phyloP scores from a whole-genome alignment of 1,284 basidiomycete species.

The Heliocybe sulcata region DNA sequence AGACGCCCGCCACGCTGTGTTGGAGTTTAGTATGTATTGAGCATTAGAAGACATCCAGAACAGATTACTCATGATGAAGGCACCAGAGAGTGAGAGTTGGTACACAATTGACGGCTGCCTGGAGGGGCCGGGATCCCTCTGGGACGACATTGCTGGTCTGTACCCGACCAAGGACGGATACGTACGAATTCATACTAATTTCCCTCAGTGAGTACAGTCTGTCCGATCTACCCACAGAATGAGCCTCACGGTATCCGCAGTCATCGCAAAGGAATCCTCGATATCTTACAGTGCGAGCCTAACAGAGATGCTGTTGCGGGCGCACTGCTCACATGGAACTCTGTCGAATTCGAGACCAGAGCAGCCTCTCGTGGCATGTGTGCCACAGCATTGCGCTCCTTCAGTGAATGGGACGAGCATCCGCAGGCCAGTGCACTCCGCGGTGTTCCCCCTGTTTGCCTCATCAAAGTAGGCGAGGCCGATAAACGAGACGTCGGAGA shows the following conservation, averaged over 20 bases:
- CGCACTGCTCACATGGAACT: constrained; percentile 36
- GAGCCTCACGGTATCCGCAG: constrained; percentile 19
- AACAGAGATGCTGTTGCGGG: constrained; percentile 31
- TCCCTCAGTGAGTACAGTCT: constrained; percentile 43
- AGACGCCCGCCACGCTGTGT: constrained; percentile 46
- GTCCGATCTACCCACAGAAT: not conserved
- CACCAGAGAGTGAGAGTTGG: constrained; percentile 41
- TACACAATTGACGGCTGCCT: constrained; percentile 37
- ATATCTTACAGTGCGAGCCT: constrained; percentile 31
- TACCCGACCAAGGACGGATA: constrained; percentile 46
- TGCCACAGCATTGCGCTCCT: constrained; percentile 43
- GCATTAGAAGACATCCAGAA: constrained; percentile 2
- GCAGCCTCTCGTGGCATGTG: constrained; percentile 42
- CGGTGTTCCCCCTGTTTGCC: constrained; percentile 31
- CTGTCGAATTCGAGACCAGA: constrained; percentile 43
- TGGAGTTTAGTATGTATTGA: constrained; percentile 45
- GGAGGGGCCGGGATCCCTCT: constrained; percentile 25
- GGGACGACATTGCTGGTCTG: constrained; percentile 46
- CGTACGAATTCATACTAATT: constrained; percentile 58
- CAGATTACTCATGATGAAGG: not conserved
- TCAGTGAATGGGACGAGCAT: constrained; percentile 42
- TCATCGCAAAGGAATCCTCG: constrained; percentile 44
- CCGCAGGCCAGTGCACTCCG: constrained; percentile 36
- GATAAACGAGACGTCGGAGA: constrained; percentile 23
- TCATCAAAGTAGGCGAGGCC: constrained; percentile 42